Evolutionary conservation across 176 grass and related monocot genomes (phyloP).

Genomic region (Microstegium vimineum): DNA sequence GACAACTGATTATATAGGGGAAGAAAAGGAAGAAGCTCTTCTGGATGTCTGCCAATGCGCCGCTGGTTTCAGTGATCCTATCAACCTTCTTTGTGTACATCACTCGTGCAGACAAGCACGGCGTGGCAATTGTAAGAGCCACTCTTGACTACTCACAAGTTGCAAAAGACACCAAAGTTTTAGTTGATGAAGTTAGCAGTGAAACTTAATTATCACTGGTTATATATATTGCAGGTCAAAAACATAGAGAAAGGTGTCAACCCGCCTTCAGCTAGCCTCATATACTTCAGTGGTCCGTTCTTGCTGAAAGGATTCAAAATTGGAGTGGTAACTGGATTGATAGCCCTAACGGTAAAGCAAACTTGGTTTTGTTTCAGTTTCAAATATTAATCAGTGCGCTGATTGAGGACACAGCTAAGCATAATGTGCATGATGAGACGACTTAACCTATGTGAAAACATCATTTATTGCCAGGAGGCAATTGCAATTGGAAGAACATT

Average conservation of each 20-base stretch:
- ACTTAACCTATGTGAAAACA: neutral
- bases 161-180: neutral
- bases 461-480: constrained; percentile 59
- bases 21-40: constrained; percentile 77
- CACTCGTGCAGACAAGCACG: constrained; percentile 77
- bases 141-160: neutral
- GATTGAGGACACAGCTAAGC: neutral
- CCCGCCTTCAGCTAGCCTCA: neutral
- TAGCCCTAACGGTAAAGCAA: constrained; percentile 12
- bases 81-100: constrained; percentile 81
- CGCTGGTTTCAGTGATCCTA: constrained; percentile 66
- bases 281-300: constrained; percentile 11
- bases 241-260: constrained; percentile 15
- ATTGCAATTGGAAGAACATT: constrained; percentile 95
- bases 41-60: constrained; percentile 81
- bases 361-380: neutral
- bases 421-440: neutral
- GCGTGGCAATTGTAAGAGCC: constrained; percentile 65
- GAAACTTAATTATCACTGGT: neutral
- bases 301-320: constrained; percentile 16
- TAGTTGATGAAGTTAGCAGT: neutral
- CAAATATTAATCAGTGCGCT: neutral
- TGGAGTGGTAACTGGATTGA: constrained; percentile 1
- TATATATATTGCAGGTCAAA: constrained; percentile 12
- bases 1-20: constrained; percentile 31